Evolutionary conservation across 73 alveolate genomes (phyloP).

Genomic region (Tetrahymena thermophila): DNA sequence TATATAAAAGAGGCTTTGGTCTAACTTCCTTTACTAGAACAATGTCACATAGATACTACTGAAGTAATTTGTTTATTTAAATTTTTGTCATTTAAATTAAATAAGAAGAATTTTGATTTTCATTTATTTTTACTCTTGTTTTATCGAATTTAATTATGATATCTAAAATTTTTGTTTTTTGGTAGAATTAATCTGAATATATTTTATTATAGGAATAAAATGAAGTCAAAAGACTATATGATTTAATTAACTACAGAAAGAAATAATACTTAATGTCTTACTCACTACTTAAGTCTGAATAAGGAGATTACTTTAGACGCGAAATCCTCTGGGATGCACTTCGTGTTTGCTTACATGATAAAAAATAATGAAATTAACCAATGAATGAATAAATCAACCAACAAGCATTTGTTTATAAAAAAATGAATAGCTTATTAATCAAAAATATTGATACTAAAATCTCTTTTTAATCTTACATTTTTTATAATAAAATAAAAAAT

Average conservation of each 20-base stretch:
- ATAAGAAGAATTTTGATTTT: too few species aligned
- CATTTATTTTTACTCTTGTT: background rate
- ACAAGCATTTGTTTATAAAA: background rate
- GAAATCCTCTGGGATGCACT: background rate
- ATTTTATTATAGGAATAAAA: background rate
- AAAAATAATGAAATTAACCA: background rate
- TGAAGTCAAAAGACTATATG: background rate
- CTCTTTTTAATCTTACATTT: background rate
- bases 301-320: background rate
- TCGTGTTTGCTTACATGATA: background rate
- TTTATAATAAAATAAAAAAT: too few species aligned
- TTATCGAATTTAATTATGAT: background rate
- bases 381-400: too few species aligned
- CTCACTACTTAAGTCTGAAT: background rate
- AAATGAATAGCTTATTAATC: background rate
- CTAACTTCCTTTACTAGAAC: background rate
- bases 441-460: background rate
- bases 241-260: background rate
- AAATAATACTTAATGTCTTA: background rate
- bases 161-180: too few species aligned
- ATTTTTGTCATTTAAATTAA: too few species aligned
- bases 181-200: background rate
- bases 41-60: background rate
- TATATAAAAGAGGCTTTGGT: background rate
- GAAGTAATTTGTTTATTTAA: background rate